Evolutionary conservation across 345 rosid species (phyloP), one percentile per base, ranked within the genome.

Genomic region (Firmiana major): DNA sequence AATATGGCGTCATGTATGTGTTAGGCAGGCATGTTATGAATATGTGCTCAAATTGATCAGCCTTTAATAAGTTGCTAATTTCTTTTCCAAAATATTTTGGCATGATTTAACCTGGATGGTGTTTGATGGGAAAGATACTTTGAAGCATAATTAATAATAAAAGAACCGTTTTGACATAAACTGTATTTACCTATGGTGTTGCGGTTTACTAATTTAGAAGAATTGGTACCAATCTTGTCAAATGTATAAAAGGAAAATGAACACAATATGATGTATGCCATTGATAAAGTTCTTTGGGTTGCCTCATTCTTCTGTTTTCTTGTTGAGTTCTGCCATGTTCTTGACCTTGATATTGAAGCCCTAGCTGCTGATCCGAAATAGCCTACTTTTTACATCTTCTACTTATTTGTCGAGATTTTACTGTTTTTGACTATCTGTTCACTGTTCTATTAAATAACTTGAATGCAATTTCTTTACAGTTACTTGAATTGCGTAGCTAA

Each of bases 31-130:
- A 66, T 19, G 21, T 66, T 12, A 10, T 13, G 7, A 65, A 31
- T 65, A 34, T n/a, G 17, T 65, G 28, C 71, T 65, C 12, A 40
- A 65, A 65, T n/a, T 65, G 38, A 65, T 13, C 28, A 31, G 31
- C 51, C 28, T 5, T 66, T 66, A n/a, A 4, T 38, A 58, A 40
- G 70, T 65, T 63, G 22, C 22, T 1, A n/a, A 40, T 48, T 66
- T 66, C 34, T 66, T 66, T 66, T 22, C 53, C 53, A 66, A 12
- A 36, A 66, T 66, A 66, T 66, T n/a, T 66, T 66, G 16, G 17
- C 71, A 11, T 43, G 71, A 43, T 43, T 64, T 43, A 11, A 10
- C 34, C 5, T 43, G 34, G 19, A 42, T 66, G 53, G 43, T 43
- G 21, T 66, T 66, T 42, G 53, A 9, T 43, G 53, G 28, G 19